Conservation (phyloP, 2,329 filamentous ascomycete genomes). For the Ophiostoma populinum region DNA sequence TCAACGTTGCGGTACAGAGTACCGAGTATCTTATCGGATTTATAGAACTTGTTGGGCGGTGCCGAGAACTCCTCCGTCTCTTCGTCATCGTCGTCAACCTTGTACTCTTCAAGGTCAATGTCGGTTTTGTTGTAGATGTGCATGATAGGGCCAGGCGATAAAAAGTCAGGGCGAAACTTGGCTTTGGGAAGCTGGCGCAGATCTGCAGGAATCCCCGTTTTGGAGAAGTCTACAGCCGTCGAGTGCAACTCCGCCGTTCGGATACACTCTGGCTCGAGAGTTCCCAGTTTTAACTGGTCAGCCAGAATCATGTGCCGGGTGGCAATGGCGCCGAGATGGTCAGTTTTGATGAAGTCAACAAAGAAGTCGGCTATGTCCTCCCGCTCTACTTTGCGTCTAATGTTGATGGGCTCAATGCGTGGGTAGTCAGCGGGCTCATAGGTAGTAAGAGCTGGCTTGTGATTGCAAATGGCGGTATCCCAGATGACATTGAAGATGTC, state of each 20-base stretch:
- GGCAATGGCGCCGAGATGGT: slow-evolving; percentile 49
- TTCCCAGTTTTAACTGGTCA: slow-evolving; percentile 36
- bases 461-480: slow-evolving; percentile 28
- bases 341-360: slow-evolving; percentile 55
- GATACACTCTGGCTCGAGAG: slow-evolving; percentile 30
- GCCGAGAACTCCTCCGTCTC: slow-evolving; percentile 26
- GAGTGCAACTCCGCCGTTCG: slow-evolving; percentile 48
- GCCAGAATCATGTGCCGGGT: slow-evolving; percentile 46
- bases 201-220: slow-evolving; percentile 47
- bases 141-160: slow-evolving; percentile 28
- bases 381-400: slow-evolving; percentile 40
- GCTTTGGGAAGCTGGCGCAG: slow-evolving; percentile 24
- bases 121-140: slow-evolving; percentile 27
- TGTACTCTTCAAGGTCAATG: slow-evolving; percentile 23
- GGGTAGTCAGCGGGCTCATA: slow-evolving; percentile 55
- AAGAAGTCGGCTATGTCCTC: slow-evolving; percentile 68
- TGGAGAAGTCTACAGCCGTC: slow-evolving; percentile 58
- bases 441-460: slow-evolving; percentile 22
- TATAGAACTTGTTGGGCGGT: slow-evolving; percentile 39
- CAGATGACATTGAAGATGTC: slow-evolving; percentile 70
- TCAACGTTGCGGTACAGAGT: slow-evolving; percentile 55
- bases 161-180: slow-evolving; percentile 33
- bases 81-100: slow-evolving; percentile 30
- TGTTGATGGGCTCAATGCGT: slow-evolving; percentile 33
- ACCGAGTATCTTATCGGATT: slow-evolving; percentile 51